Percentiles rank a stretch among this genome's conserved stretches.
phyloP scores from a whole-genome alignment of 73 alveolate genomes.

The Symbiodinium pilosum region DNA sequence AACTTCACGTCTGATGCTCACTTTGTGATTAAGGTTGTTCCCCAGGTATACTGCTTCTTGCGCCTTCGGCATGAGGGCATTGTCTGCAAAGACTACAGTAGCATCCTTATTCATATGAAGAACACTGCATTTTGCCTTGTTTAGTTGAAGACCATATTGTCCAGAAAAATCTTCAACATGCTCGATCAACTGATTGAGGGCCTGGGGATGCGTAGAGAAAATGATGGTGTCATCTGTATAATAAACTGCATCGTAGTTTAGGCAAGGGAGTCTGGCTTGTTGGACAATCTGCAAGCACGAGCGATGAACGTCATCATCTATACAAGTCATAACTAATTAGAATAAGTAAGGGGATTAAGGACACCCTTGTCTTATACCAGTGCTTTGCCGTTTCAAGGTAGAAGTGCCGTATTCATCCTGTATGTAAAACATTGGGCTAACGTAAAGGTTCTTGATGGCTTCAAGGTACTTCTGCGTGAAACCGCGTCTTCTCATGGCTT shows the following conservation, averaged over 20 bases:
- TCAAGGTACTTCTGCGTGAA: no score
- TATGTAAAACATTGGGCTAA: neutral
- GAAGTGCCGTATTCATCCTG: neutral
- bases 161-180: neutral
- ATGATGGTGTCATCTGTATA: constrained; percentile 6
- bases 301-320: neutral
- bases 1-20: neutral
- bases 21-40: neutral
- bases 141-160: neutral
- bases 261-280: neutral
- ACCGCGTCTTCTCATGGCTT: no score
- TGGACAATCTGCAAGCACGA: neutral
- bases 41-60: neutral
- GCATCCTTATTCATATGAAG: neutral
- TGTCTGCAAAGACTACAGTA: neutral
- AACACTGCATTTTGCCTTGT: neutral
- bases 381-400: no score
- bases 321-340: neutral
- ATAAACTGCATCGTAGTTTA: neutral
- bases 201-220: neutral
- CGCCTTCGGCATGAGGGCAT: neutral
- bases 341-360: neutral
- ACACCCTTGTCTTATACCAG: neutral
- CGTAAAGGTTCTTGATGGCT: no score
- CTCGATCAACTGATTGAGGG: neutral